Percentiles rank a stretch among this genome's conserved stretches.
Evolutionary conservation across 345 rosid species (phyloP).

Genomic region (Brassica juncea): DNA sequence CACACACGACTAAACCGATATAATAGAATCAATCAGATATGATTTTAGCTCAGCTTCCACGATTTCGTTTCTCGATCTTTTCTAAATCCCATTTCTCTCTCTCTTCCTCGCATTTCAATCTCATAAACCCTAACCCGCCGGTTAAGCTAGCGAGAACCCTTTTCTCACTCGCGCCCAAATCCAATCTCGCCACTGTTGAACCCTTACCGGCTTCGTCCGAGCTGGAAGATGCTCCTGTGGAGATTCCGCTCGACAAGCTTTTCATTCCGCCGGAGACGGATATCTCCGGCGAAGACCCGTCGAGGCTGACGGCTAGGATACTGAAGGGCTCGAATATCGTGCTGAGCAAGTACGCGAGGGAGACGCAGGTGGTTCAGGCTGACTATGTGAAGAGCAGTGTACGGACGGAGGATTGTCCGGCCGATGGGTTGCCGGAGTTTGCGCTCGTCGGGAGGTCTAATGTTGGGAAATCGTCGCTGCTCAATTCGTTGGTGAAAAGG

Average conservation of each 20-base stretch:
- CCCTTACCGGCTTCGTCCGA: slow-evolving; percentile 50
- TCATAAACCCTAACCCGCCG: slow-evolving; percentile 41
- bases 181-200: slow-evolving; percentile 49
- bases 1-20: neutral
- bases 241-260: slow-evolving; percentile 66
- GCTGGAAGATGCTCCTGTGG: slow-evolving; percentile 30
- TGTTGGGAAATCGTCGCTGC: slow-evolving; percentile 94
- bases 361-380: slow-evolving; percentile 73
- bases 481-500: slow-evolving; percentile 90
- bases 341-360: slow-evolving; percentile 84
- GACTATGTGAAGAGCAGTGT: slow-evolving; percentile 94
- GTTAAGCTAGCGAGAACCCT: slow-evolving; percentile 13
- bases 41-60: slow-evolving; percentile 50
- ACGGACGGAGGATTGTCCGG: slow-evolving; percentile 77
- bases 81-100: slow-evolving; percentile 37
- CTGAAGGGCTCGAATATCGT: slow-evolving; percentile 90
- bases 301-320: slow-evolving; percentile 54
- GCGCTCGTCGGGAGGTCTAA: slow-evolving; percentile 97
- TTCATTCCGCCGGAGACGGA: slow-evolving; percentile 86
- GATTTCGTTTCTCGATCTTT: slow-evolving; percentile 44
- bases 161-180: slow-evolving; percentile 39
- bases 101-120: slow-evolving; percentile 31
- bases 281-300: slow-evolving; percentile 45
- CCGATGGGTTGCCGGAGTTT: slow-evolving; percentile 85
- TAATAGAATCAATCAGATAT: slow-evolving; percentile 20